Percentiles rank a stretch among this genome's conserved stretches.
These are phyloP conservation scores for Wallacemonas sp. DNA, from an alignment of 208 protist species.

Conservation along the genomic window DNA sequence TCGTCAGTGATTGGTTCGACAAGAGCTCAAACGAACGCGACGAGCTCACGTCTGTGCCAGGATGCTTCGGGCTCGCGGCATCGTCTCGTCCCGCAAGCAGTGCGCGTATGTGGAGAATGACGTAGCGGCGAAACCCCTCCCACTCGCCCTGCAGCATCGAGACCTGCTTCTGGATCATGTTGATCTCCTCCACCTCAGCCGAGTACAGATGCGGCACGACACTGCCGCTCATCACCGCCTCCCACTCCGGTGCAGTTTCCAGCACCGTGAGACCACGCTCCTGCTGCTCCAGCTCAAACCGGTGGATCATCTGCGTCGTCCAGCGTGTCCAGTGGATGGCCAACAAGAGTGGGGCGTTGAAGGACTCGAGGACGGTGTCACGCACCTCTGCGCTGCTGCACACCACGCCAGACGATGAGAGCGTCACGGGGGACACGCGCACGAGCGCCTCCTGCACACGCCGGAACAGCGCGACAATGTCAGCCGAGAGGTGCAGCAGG, in stretches of 20 bases:
- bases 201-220: conserved; percentile 30
- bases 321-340: conserved; percentile 41
- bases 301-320: conserved; percentile 23
- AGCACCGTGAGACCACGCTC: conserved; percentile 20
- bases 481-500: conserved; percentile 29
- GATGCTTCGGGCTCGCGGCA: too few relatives aligned
- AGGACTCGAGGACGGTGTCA: conserved; percentile 31
- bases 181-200: conserved; percentile 29
- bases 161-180: conserved; percentile 35
- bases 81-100: conserved; percentile 1
- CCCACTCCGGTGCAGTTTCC: conserved; percentile 1
- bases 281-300: conserved; percentile 27
- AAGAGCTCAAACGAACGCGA: conserved; percentile 15
- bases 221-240: background rate
- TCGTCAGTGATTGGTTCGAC: conserved; percentile 8
- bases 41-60: background rate
- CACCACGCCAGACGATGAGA: background rate
- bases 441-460: conserved; percentile 25
- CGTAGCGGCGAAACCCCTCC: conserved; percentile 49
- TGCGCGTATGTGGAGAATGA: conserved; percentile 26
- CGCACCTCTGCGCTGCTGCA: conserved; percentile 7
- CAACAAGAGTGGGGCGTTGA: conserved; percentile 33
- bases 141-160: conserved; percentile 50
- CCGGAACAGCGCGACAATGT: conserved; percentile 20
- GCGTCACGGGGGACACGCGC: background rate